Evolutionary conservation across 2,329 filamentous ascomycete genomes (phyloP).

Genomic region (Claviceps sorghi): DNA sequence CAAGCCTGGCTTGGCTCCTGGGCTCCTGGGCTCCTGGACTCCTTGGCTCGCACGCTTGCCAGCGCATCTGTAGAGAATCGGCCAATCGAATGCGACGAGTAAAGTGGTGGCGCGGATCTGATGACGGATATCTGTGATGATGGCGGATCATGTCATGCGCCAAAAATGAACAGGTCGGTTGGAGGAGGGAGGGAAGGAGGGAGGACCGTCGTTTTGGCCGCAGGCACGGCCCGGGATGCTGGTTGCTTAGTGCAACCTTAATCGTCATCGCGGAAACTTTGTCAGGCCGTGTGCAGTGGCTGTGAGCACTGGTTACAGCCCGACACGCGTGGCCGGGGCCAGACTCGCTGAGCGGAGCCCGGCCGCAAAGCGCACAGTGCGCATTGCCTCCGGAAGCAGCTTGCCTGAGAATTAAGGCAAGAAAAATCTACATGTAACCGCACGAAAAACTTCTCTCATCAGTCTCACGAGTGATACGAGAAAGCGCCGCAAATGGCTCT

Average conservation of each 20-base stretch:
- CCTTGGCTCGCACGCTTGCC: neutral
- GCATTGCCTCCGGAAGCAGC: neutral
- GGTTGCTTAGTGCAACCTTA: neutral
- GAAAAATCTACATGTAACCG: neutral
- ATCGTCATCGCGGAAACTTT: neutral
- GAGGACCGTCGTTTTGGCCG: neutral
- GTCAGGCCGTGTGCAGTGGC: no score
- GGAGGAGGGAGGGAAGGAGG: neutral
- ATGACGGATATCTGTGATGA: neutral
- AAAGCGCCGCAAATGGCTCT: neutral
- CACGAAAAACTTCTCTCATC: neutral
- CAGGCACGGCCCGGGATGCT: neutral
- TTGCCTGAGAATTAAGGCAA: neutral
- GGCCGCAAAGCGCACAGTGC: conserved; percentile 1
- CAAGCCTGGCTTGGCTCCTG: neutral
- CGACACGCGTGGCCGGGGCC: neutral
- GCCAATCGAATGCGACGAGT: neutral
- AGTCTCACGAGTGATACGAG: neutral
- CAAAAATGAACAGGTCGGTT: neutral
- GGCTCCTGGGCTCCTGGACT: neutral
- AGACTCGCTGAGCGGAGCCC: neutral
- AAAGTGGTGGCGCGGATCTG: neutral
- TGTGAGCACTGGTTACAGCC: no score
- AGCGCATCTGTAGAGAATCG: neutral
- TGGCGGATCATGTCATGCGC: neutral